A percentile compares a stretch with the other conserved stretches of the same genome.
Conservation (phyloP, 768 basidiomycete genomes). For the Tylopilus rubrobrunneus region DNA sequence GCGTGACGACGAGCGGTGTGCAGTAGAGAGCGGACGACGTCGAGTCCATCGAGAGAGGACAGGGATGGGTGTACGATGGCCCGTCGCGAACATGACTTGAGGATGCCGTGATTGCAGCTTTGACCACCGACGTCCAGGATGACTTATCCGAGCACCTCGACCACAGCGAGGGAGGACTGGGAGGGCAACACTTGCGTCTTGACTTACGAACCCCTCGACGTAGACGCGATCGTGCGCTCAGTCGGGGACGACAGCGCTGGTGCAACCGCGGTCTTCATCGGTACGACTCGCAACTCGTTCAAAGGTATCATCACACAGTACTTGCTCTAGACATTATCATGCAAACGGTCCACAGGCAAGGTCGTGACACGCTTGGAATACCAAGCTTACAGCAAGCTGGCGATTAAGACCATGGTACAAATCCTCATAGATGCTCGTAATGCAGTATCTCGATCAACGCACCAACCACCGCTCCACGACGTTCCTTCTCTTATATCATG, state of each 20-base stretch:
- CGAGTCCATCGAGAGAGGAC: slow-evolving; percentile 3
- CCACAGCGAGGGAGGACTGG: slow-evolving; percentile 23
- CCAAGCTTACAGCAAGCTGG: slow-evolving; percentile 77
- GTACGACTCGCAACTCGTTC: slow-evolving; percentile 84
- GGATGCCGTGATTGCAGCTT: too few relatives aligned
- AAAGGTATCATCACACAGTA: slow-evolving; percentile 46
- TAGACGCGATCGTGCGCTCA: slow-evolving; percentile 52
- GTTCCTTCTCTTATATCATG: slow-evolving; percentile 48
- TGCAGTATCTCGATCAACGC: slow-evolving; percentile 41
- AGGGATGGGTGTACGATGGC: slow-evolving; percentile 1
- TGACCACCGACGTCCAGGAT: too few relatives aligned
- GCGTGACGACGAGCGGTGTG: background rate
- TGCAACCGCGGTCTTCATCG: slow-evolving; percentile 74
- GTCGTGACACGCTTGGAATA: slow-evolving; percentile 72
- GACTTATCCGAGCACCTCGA: slow-evolving; percentile 6
- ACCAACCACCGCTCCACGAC: slow-evolving; percentile 28
- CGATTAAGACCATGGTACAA: slow-evolving; percentile 69
- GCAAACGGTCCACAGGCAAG: slow-evolving; percentile 46
- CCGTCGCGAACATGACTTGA: slow-evolving; percentile 13
- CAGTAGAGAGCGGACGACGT: slow-evolving; percentile 2
- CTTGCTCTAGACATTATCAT: background rate
- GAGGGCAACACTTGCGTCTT: slow-evolving; percentile 41
- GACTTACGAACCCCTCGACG: slow-evolving; percentile 57
- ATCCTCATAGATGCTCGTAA: slow-evolving; percentile 49
- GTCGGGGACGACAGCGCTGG: slow-evolving; percentile 66